Conservation (phyloP, 192 early-diverging fungal genomes). For the Haplosporangium gracile region DNA sequence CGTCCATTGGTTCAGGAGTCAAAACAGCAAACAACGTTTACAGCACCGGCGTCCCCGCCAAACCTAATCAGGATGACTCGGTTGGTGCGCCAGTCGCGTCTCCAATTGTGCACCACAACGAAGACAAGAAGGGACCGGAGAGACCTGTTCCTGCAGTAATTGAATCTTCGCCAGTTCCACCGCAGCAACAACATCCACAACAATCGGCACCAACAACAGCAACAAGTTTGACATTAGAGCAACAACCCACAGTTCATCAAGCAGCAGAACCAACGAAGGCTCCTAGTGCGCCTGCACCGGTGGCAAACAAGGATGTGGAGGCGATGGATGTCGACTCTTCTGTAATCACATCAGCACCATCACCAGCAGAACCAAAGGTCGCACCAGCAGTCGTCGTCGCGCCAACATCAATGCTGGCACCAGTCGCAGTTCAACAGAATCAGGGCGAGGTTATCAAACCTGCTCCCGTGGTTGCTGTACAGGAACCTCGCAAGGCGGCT, state of each 20-base stretch:
- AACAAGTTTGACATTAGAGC: not conserved
- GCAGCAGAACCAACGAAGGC: not conserved
- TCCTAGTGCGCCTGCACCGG: not conserved
- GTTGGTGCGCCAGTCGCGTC: not conserved
- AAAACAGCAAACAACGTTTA: not conserved
- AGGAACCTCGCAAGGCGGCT: not conserved
- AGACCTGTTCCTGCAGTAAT: not conserved
- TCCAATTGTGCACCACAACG: not conserved
- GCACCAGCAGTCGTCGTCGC: not conserved
- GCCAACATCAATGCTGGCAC: not conserved
- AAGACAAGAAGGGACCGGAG: not conserved
- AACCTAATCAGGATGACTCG: not conserved
- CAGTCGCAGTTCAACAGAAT: not conserved
- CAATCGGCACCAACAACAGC: conserved; percentile 1
- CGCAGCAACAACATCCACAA: not conserved
- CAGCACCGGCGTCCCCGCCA: not conserved
- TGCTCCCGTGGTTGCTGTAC: not conserved
- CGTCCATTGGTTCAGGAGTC: not conserved
- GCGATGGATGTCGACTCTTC: not conserved
- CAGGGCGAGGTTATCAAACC: not conserved
- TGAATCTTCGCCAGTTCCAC: not conserved
- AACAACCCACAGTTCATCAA: not conserved
- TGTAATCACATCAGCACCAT: not conserved
- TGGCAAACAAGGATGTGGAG: not conserved
- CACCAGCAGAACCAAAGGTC: not conserved